Conservation (phyloP, 2,329 filamentous ascomycete species). For the Penicillium sp. region DNA sequence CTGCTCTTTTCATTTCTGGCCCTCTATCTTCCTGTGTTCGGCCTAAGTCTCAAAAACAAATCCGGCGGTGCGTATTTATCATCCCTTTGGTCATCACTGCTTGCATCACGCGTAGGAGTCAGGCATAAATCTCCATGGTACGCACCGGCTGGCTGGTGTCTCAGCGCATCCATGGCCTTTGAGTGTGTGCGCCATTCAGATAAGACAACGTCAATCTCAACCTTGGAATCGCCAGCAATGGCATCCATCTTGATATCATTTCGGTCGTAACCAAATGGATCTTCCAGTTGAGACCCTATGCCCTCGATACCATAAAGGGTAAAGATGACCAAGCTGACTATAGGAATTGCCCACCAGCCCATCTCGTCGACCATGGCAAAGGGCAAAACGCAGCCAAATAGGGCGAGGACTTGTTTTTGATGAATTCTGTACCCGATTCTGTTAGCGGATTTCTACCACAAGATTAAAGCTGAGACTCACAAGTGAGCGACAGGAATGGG, state of each 20-base stretch:
- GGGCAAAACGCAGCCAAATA: constrained; percentile 62
- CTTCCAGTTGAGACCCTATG: constrained; percentile 64
- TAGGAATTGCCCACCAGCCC: constrained; percentile 62
- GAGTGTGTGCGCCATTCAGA: constrained; percentile 55
- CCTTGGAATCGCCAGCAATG: constrained; percentile 61
- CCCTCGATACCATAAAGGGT: constrained; percentile 66
- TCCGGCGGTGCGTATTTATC: constrained; percentile 28
- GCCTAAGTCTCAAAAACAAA: constrained; percentile 31
- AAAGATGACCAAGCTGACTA: constrained; percentile 62
- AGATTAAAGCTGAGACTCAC: constrained; percentile 23
- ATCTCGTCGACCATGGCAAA: constrained; percentile 66
- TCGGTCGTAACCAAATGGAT: constrained; percentile 66
- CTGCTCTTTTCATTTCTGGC: no score
- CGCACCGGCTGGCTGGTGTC: constrained; percentile 12
- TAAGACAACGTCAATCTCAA: constrained; percentile 59
- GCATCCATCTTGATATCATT: constrained; percentile 70
- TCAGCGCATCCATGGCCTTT: constrained; percentile 19
- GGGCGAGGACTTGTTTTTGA: constrained; percentile 62
- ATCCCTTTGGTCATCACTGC: constrained; percentile 8
- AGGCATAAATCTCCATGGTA: constrained; percentile 17
- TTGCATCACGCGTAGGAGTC: constrained; percentile 2
- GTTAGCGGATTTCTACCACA: background rate
- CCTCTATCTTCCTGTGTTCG: constrained; percentile 8
- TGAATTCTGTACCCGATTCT: constrained; percentile 52
- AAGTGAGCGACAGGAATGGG: constrained; percentile 65